Percentiles rank a stretch among this genome's conserved stretches.
phyloP scores from a whole-genome alignment of 2,329 filamentous ascomycete species.

The Endoconidiophora laricicola region DNA sequence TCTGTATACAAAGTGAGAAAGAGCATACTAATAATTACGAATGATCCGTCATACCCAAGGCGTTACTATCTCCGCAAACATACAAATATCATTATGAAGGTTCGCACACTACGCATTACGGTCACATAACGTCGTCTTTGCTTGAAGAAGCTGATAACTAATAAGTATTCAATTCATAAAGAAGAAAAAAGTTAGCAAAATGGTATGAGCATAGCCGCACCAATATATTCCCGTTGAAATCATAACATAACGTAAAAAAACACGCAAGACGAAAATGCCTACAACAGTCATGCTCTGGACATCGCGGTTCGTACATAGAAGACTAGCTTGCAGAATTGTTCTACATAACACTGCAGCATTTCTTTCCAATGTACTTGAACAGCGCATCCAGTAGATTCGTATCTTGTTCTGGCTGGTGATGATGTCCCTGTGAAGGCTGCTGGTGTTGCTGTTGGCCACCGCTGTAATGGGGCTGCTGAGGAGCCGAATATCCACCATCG shows the following conservation, averaged over 20 bases:
- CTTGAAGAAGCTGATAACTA: too few species aligned
- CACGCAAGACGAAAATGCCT: background rate
- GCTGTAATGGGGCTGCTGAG: constrained; percentile 22
- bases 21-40: too few species aligned
- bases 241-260: background rate
- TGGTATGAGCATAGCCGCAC: background rate
- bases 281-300: background rate
- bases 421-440: constrained; percentile 14
- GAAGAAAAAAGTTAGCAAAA: too few species aligned
- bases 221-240: background rate
- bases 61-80: too few species aligned
- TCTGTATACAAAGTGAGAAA: too few species aligned
- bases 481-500: constrained; percentile 44
- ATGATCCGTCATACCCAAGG: too few species aligned
- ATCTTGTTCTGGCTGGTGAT: constrained; percentile 23
- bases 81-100: too few species aligned
- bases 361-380: constrained; percentile 40
- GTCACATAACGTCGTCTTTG: too few species aligned
- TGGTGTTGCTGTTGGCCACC: constrained; percentile 16
- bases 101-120: too few species aligned
- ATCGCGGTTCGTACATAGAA: background rate
- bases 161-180: too few species aligned
- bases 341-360: constrained; percentile 64
- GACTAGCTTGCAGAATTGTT: constrained; percentile 2
- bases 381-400: constrained; percentile 20